These are phyloP conservation scores for Cercospora nicotianae DNA, from an alignment of 2,329 filamentous ascomycete species.

Conservation along the genomic window DNA sequence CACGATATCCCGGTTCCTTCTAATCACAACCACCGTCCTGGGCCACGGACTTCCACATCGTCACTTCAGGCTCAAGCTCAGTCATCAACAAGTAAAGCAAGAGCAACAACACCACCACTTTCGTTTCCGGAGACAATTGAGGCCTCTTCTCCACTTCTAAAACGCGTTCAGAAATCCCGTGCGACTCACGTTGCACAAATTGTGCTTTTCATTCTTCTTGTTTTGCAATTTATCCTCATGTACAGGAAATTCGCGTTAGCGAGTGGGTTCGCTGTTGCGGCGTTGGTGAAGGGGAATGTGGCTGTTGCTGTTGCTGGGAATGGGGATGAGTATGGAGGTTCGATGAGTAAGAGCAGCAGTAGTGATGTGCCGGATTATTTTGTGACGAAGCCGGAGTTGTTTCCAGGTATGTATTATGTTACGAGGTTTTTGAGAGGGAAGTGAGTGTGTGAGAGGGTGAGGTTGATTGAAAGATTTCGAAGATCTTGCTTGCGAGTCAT, in stretches of 20 bases:
- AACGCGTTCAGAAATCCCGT: neutral
- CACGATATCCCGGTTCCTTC: neutral
- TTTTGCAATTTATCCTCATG: conserved; percentile 36
- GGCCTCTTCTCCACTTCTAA: neutral
- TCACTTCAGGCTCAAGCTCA: neutral
- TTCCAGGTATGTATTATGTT: conserved; percentile 35
- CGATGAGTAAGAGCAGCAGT: conserved; percentile 11
- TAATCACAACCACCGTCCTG: neutral
- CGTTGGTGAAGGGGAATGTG: conserved; percentile 9
- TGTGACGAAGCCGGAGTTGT: conserved; percentile 61
- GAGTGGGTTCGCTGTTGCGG: conserved; percentile 23
- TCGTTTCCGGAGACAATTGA: too few species aligned
- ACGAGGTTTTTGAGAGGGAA: too few species aligned
- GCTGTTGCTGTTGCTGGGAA: conserved; percentile 18
- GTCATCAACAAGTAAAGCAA: neutral
- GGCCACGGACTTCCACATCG: neutral
- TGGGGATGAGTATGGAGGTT: conserved; percentile 9
- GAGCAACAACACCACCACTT: neutral
- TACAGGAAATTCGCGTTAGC: conserved; percentile 37
- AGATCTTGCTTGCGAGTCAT: neutral
- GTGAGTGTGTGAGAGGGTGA: neutral
- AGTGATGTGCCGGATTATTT: conserved; percentile 61
- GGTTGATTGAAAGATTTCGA: neutral
- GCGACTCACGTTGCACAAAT: conserved; percentile 23
- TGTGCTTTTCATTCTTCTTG: conserved; percentile 30